phyloP scores from a whole-genome alignment of 2,329 filamentous ascomycete genomes.

The Phyllosticta ampelicida region DNA sequence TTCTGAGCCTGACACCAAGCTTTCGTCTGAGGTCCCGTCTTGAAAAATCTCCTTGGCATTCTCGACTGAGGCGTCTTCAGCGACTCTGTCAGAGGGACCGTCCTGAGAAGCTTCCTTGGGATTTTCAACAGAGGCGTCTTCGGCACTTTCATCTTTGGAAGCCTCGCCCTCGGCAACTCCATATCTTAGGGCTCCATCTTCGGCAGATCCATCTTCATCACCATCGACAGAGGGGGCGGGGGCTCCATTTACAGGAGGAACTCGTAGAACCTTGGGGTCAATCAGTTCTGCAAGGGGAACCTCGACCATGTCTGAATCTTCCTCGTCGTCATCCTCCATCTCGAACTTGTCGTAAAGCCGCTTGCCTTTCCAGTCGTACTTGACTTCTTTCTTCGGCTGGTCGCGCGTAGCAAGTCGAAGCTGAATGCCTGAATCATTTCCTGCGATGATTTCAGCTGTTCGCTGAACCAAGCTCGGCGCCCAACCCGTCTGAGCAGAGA shows the following conservation, averaged over 20 bases:
- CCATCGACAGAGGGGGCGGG: no score
- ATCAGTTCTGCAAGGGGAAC: not conserved
- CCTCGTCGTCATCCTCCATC: slow-evolving; percentile 45
- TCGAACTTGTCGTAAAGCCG: slow-evolving; percentile 72
- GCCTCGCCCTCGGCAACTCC: not conserved
- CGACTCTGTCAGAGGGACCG: not conserved
- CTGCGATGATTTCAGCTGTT: slow-evolving; percentile 49
- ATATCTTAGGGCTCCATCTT: no score
- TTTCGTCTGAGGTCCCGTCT: not conserved
- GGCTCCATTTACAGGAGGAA: not conserved
- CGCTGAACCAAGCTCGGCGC: slow-evolving; percentile 50
- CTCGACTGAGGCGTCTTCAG: not conserved
- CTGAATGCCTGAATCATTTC: slow-evolving; percentile 44
- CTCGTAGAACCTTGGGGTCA: not conserved
- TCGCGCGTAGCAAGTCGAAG: slow-evolving; percentile 62
- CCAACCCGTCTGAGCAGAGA: slow-evolving; percentile 54
- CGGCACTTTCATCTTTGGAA: not conserved
- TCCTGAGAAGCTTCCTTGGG: not conserved
- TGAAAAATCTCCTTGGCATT: not conserved
- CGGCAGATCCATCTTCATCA: no score
- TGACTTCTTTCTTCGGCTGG: slow-evolving; percentile 41
- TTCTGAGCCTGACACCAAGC: not conserved
- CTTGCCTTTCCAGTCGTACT: slow-evolving; percentile 58
- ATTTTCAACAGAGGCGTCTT: not conserved
- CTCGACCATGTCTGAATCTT: slow-evolving; percentile 21